These are phyloP conservation scores for Tuber melanosporum DNA, from an alignment of 495 filamentous ascomycete genomes.

Conservation along the genomic window DNA sequence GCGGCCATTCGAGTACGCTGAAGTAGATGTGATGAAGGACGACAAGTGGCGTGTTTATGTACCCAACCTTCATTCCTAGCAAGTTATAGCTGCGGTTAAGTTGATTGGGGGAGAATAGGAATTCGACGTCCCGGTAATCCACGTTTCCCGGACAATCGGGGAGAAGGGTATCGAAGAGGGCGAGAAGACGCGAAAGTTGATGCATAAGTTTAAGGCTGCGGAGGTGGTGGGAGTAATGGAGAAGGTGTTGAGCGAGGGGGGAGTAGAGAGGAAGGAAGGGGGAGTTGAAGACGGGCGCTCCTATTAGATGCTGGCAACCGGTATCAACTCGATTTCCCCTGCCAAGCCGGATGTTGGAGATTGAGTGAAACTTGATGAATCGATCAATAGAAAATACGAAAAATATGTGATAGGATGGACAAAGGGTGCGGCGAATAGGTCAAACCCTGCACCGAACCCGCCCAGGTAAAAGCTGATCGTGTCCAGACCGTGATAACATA, in stretches of 20 bases:
- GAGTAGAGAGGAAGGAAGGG: slow-evolving; percentile 4
- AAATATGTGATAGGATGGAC: not conserved
- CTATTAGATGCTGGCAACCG: not conserved
- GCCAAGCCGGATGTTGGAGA: not conserved
- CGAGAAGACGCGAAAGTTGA: slow-evolving; percentile 25
- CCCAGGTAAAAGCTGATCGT: not conserved
- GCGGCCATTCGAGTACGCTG: slow-evolving; percentile 36
- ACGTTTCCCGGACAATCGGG: slow-evolving; percentile 24
- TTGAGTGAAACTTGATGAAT: not conserved
- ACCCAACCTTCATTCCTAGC: not conserved
- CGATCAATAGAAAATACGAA: not conserved
- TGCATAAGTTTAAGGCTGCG: slow-evolving; percentile 31
- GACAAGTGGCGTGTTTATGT: slow-evolving; percentile 30
- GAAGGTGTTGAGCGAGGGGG: slow-evolving; percentile 7
- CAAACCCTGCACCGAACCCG: not conserved
- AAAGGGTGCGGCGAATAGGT: not conserved
- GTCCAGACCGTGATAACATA: not conserved
- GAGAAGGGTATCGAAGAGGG: slow-evolving; percentile 13
- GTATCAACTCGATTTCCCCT: not conserved
- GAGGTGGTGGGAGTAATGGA: slow-evolving; percentile 31
- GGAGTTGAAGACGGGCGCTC: not conserved
- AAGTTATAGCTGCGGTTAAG: not conserved
- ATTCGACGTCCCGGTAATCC: slow-evolving; percentile 34
- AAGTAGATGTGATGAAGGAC: slow-evolving; percentile 36
- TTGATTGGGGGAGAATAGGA: slow-evolving; percentile 11